phyloP scores from a whole-genome alignment of 805 yeast genomes.

The Teunomyces panamensis region DNA sequence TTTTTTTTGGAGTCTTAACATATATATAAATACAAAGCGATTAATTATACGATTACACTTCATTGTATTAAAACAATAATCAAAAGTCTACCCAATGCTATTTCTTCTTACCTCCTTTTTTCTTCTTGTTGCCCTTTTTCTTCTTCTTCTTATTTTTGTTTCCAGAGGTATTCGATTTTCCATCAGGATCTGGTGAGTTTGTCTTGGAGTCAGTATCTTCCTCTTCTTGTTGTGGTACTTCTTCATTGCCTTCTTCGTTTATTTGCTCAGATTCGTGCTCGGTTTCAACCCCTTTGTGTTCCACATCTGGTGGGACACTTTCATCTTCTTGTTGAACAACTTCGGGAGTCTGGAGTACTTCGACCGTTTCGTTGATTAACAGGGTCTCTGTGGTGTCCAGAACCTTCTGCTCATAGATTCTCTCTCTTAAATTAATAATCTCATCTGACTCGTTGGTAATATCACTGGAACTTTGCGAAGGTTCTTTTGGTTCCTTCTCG shows the following conservation, averaged over 20 bases:
- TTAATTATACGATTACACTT: not conserved
- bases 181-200: not conserved
- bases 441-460: constrained; percentile 34
- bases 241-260: constrained; percentile 5
- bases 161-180: not conserved
- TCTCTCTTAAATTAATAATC: constrained; percentile 31
- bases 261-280: constrained; percentile 5
- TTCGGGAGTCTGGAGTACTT: constrained; percentile 1
- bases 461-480: constrained; percentile 6
- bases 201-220: constrained; percentile 1
- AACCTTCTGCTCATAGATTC: constrained; percentile 25
- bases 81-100: constrained; percentile 1
- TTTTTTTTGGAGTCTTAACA: not conserved
- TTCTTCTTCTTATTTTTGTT: not conserved
- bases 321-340: not conserved
- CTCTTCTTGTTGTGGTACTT: not conserved
- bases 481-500: constrained; percentile 6
- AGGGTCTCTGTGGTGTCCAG: not conserved
- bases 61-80: not conserved
- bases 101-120: constrained; percentile 3
- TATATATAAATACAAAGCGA: not conserved
- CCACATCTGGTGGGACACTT: not conserved
- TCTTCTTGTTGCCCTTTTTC: constrained; percentile 5
- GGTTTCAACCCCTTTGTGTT: constrained; percentile 1
- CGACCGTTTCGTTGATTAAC: not conserved